Conservation (phyloP, 2,329 filamentous ascomycete genomes). For the Colletotrichum sp. region DNA sequence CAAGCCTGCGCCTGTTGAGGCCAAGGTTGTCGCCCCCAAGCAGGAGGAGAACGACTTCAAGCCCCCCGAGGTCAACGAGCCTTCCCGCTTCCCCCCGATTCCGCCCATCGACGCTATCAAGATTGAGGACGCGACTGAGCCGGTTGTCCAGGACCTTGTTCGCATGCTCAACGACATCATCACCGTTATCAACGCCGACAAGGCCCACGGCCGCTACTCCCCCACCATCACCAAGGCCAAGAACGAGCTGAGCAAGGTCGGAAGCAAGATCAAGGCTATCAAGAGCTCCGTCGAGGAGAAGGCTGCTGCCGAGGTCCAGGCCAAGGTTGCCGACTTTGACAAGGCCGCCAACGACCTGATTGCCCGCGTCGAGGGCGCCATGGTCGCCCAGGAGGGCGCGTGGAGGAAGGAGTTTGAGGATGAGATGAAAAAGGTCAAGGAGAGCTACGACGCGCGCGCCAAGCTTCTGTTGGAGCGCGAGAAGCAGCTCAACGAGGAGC, state of each 20-base stretch:
- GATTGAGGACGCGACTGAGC: constrained; percentile 79
- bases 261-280: constrained; percentile 76
- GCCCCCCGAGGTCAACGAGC: constrained; percentile 69
- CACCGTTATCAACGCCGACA: constrained; percentile 87
- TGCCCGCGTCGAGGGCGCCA: constrained; percentile 81
- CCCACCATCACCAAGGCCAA: constrained; percentile 86
- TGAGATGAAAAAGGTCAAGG: constrained; percentile 81
- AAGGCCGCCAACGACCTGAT: constrained; percentile 87
- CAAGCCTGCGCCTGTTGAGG: constrained; percentile 30
- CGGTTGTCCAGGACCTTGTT: constrained; percentile 89
- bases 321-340: constrained; percentile 81
- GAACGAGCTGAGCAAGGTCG: constrained; percentile 78
- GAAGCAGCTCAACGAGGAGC: constrained; percentile 81
- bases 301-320: constrained; percentile 76
- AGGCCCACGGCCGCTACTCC: constrained; percentile 77
- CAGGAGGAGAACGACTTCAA: constrained; percentile 46
- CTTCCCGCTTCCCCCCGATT: constrained; percentile 66
- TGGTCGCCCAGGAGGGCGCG: constrained; percentile 78
- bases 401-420: constrained; percentile 88
- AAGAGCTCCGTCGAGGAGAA: constrained; percentile 72
- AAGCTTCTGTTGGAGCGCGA: constrained; percentile 80
- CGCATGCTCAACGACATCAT: constrained; percentile 98
- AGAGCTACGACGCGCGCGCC: constrained; percentile 81
- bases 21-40: constrained; percentile 30
- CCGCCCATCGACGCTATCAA: constrained; percentile 79